Percentiles rank a stretch among this genome's conserved stretches.
These are phyloP conservation scores for Scytalidium lignicola DNA, from an alignment of 2,329 filamentous ascomycete genomes.

Conservation along the genomic window DNA sequence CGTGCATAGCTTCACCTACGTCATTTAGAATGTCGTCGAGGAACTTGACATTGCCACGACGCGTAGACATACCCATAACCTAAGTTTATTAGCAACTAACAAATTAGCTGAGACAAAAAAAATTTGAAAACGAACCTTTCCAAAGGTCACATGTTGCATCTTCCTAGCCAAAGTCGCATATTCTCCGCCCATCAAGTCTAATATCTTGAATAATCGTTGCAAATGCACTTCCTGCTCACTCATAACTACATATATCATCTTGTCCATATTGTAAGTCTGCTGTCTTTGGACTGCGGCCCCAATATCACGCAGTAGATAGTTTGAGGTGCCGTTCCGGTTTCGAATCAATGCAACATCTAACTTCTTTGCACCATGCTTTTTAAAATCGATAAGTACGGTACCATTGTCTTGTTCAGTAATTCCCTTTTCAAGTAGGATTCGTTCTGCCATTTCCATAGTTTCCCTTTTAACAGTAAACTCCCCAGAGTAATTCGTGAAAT, in stretches of 20 bases:
- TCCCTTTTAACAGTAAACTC: conserved; percentile 62
- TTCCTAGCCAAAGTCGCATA: conserved; percentile 1
- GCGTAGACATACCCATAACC: conserved; percentile 54
- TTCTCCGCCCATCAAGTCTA: conserved; percentile 7
- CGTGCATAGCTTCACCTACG: conserved; percentile 88
- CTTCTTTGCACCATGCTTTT: conserved; percentile 57
- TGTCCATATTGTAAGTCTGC: conserved; percentile 57
- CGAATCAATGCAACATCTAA: conserved; percentile 63
- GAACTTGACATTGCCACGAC: conserved; percentile 67
- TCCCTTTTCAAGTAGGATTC: conserved; percentile 51
- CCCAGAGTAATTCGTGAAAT: conserved; percentile 62
- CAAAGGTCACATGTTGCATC: conserved; percentile 3
- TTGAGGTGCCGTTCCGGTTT: conserved; percentile 61
- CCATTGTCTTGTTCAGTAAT: conserved; percentile 61
- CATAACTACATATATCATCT: conserved; percentile 61
- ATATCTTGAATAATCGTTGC: conserved; percentile 42
- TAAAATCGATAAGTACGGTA: conserved; percentile 64
- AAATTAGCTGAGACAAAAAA: too few species aligned
- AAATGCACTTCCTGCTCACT: conserved; percentile 64
- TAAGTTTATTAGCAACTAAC: conserved; percentile 44
- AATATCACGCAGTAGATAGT: conserved; percentile 67
- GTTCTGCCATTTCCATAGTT: conserved; percentile 56
- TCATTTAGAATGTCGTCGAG: conserved; percentile 63
- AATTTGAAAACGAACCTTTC: neutral
- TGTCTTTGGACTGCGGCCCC: conserved; percentile 59